Evolutionary conservation across 257 asterid species (phyloP).

Genomic region (Solanum gandarillasii): DNA sequence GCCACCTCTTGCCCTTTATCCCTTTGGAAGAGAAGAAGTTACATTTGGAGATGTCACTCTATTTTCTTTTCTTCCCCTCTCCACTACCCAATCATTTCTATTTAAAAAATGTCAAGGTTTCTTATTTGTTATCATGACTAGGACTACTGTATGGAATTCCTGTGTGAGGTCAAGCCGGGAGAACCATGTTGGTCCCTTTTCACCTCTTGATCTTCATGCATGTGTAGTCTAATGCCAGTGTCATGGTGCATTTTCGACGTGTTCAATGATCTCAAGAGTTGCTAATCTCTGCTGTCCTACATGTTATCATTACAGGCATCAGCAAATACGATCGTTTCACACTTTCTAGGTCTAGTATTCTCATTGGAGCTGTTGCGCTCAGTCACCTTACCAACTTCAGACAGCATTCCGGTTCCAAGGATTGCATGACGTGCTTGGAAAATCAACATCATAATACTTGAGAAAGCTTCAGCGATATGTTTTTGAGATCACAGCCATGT

Average conservation of each 20-base stretch:
- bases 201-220: background rate
- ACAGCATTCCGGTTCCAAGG: constrained; percentile 49
- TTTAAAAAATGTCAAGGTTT: background rate
- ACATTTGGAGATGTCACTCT: background rate
- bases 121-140: background rate
- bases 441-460: background rate
- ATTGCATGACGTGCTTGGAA: constrained; percentile 26
- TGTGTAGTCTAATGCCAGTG: background rate
- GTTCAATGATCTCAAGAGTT: background rate
- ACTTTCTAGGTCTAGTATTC: constrained; percentile 74
- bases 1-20: background rate
- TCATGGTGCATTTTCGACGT: background rate
- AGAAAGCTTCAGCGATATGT: background rate
- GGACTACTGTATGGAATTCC: background rate
- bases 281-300: background rate
- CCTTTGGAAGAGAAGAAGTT: background rate
- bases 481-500: background rate
- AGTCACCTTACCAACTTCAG: constrained; percentile 75
- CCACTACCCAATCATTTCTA: background rate
- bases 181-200: background rate
- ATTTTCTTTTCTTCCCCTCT: background rate
- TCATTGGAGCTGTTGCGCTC: constrained; percentile 87
- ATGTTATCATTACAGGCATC: constrained; percentile 52
- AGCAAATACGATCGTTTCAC: constrained; percentile 88
- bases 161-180: background rate